phyloP scores from a whole-genome alignment of 257 asterid species.

The Forsythia suspensa region DNA sequence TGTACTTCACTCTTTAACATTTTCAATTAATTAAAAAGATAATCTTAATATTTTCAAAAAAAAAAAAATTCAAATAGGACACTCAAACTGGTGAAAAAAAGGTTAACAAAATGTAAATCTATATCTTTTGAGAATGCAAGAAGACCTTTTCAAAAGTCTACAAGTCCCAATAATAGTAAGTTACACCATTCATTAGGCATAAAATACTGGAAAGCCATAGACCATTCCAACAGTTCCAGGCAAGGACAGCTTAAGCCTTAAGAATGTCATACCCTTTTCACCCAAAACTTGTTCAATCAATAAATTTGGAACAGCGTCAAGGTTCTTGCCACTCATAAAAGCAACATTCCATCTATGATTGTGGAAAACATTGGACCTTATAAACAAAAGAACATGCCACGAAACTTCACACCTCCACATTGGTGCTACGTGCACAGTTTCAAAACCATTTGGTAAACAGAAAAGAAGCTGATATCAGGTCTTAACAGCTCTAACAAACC shows the following conservation, averaged over 20 bases:
- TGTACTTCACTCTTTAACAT: background rate
- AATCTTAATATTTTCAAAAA: too few species aligned
- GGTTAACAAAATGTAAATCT: background rate
- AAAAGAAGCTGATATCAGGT: background rate
- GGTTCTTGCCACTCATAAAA: background rate
- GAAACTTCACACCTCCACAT: background rate
- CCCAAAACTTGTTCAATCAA: background rate
- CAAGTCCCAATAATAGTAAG: background rate
- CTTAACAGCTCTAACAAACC: background rate
- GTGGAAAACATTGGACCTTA: background rate
- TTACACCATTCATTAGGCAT: background rate
- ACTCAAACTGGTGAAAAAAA: background rate
- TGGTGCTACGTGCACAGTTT: background rate
- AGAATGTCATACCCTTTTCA: background rate
- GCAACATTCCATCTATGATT: background rate
- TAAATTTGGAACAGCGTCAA: background rate
- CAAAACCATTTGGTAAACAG: background rate
- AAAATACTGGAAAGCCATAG: background rate
- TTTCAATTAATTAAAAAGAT: too few species aligned
- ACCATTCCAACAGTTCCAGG: background rate
- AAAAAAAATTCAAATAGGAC: background rate
- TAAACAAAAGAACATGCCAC: background rate
- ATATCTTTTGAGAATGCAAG: background rate
- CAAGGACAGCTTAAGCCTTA: background rate
- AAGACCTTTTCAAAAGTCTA: background rate